Evolutionary conservation across 345 rosid species (phyloP), one percentile per base, ranked within the genome.

Genomic region (Balakata baccata): DNA sequence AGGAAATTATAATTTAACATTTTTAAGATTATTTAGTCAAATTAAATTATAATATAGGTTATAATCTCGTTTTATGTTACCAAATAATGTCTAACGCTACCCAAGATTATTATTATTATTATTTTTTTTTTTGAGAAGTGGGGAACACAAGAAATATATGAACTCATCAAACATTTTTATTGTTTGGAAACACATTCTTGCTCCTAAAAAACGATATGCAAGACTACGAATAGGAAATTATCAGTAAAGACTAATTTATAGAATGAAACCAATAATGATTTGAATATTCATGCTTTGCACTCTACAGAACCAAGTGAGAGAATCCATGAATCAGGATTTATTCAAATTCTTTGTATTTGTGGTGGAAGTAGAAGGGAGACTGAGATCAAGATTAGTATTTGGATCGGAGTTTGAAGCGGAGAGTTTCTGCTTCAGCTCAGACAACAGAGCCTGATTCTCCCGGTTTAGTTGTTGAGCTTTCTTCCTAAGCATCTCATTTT

Each of bases 401-500:
- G 68, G 13, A 20, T 49, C 63, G 41, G 79, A 66, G 60, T 38
- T 65, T 45, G 71, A 68, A 50, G 68, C 75, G 37, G 86, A 49
- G 37, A 72, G 77, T 71, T 78, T 84, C 79, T 81, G 75, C 77
- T 76, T 77, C 71, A 84, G 77, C 76, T 82, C 76, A 3, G 80
- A 69, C 57, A 81, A 64, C 63, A 83, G 69, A 29, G 81, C 79
- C 78, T 86, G 81, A 66, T 87, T 84, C 83, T 87, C 88, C 74
- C 83, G 80, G 60, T 78, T 76, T 22, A 87, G 90, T 75, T 74
- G 79, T 37, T 84, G 79, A 51, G 87, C 87, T 65, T 77, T 83
- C 77, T 66, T 83, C 86, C 88, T 71, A 37, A 83, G 82, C 80
- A 72, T 76, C 80, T 86, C 84, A 43, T 84, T 89, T 74, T 89